phyloP scores from a whole-genome alignment of 2,329 filamentous ascomycete species.

The Elsinoe necatrix region DNA sequence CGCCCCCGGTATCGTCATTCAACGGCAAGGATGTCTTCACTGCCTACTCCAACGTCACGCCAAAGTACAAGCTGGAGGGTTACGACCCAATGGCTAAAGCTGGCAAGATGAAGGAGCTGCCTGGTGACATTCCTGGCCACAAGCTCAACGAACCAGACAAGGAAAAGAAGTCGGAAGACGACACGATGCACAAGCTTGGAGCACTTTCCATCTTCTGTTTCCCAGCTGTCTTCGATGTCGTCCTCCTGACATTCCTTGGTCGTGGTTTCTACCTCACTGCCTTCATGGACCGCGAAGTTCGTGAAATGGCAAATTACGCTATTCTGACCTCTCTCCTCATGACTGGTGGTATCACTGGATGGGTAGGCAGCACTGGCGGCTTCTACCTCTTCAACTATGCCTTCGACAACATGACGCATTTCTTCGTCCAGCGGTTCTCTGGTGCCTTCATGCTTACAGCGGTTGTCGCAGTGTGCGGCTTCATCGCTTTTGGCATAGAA shows the following conservation, averaged over 20 bases:
- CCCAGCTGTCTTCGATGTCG: constrained; percentile 53
- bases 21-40: constrained; percentile 20
- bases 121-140: constrained; percentile 16
- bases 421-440: constrained; percentile 18
- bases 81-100: constrained; percentile 16
- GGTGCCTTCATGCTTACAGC: constrained; percentile 17
- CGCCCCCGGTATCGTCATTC: constrained; percentile 19
- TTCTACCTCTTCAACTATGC: constrained; percentile 41
- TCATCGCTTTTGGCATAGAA: constrained; percentile 18
- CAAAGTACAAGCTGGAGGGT: constrained; percentile 17
- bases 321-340: constrained; percentile 37
- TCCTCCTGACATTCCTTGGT: constrained; percentile 50
- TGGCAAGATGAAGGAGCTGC: constrained; percentile 16
- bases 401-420: constrained; percentile 20
- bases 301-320: constrained; percentile 17
- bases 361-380: constrained; percentile 54
- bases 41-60: constrained; percentile 24
- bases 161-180: constrained; percentile 9
- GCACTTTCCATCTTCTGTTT: constrained; percentile 48
- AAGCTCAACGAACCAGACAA: constrained; percentile 17
- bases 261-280: constrained; percentile 54
- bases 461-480: constrained; percentile 19
- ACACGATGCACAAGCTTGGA: constrained; percentile 16
- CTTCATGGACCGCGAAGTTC: constrained; percentile 38
- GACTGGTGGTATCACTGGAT: constrained; percentile 53